Base-by-base conservation (phyloP, 129 eudicot genomes). In the Flaveria ramosissima region DNA sequence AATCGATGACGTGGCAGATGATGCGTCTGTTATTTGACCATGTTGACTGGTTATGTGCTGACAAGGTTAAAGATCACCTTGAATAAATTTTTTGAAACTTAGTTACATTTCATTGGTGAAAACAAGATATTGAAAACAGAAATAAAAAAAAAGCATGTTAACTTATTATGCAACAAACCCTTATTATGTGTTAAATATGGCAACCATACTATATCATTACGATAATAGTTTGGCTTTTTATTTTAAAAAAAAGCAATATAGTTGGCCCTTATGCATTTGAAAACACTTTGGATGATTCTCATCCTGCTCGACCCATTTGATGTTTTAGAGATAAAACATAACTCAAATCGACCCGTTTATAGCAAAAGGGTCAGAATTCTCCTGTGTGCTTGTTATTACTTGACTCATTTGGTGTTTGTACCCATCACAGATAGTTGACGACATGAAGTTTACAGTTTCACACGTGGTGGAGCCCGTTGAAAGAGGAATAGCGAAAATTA, bases 401-500 rank as follows among this genome's bases (percentile, higher is more conserved):
- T 76, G 15, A 41, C n/a, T 16, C 73, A 46, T 41, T 65, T 73
- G 20, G 23, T 80, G 74, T n/a, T 72, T 57, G 55, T 75, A 41
- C 68, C 57, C 9, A 1, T 68, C 27, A 56, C 62, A 93, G 98
- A 90, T 93, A 19, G 97, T 85, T 13, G 98, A 90, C 82, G 98
- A 93, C 87, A 90, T 93, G 98, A 90, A 84, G 97, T 93, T 80
- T 88, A 90, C 98, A 26, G 97, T 90, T 63, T 88, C 96, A 4
- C 97, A 90, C 56, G 98, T 93, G 4, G 97, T 90, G 56, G 98
- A 93, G 75, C 98, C 98, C 10, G 97, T 93, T 55, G 98, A 93
- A 80, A 82, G 98, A 73, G 97, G 97, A 32, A 68, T 93, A 71
- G 92, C 97, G 9, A 90, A 77, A 74, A 84, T 93, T 77, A 93